phyloP scores from a whole-genome alignment of 306 rosid species.

The Neltuma alba region DNA sequence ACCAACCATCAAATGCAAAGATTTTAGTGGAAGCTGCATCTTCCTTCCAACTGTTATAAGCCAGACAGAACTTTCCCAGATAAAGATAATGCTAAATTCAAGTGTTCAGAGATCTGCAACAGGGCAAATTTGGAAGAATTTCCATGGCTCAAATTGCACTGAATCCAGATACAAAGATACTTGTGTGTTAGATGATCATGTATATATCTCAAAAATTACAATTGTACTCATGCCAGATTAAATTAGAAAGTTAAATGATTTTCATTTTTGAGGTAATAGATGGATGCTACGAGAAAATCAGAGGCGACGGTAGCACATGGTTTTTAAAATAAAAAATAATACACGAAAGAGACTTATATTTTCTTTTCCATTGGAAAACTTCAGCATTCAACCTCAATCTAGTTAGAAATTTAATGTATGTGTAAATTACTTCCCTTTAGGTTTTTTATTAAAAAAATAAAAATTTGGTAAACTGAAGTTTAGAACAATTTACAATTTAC shows the following conservation, averaged over 20 bases:
- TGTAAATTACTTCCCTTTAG: neutral
- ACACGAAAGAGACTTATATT: neutral
- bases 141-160: neutral
- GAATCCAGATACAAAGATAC: neutral
- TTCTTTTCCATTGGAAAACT: neutral
- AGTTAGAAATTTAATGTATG: neutral
- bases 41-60: constrained; percentile 58
- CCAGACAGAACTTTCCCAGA: constrained; percentile 66
- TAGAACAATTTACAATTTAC: no score
- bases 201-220: neutral
- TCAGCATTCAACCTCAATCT: neutral
- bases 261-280: neutral
- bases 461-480: no score
- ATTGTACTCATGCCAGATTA: neutral
- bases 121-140: neutral
- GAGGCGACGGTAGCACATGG: neutral
- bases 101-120: constrained; percentile 66
- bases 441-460: no score
- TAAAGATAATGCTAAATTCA: constrained; percentile 47
- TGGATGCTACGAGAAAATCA: neutral
- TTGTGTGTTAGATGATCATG: neutral
- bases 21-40: constrained; percentile 57
- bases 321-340: neutral
- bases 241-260: neutral
- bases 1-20: constrained; percentile 67